Evolutionary conservation across 129 eudicot species (phyloP).

Genomic region (Gnaphalium uliginosum): DNA sequence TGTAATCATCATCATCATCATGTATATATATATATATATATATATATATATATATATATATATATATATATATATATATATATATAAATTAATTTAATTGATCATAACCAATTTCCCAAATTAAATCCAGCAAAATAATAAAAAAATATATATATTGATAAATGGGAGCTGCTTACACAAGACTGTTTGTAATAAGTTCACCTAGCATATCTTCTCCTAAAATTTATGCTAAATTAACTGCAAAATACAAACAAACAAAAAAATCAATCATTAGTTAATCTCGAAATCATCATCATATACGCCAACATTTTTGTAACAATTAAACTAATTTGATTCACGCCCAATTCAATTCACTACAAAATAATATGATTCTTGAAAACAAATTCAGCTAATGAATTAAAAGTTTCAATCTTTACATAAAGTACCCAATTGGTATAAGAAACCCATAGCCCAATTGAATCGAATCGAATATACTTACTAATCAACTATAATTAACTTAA

Average conservation of each 20-base stretch:
- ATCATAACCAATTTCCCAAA: slow-evolving; percentile 2
- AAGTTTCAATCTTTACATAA: slow-evolving; percentile 5
- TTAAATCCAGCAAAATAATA: neutral
- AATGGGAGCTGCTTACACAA: slow-evolving; percentile 55
- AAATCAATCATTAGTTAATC: neutral
- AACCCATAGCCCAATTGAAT: slow-evolving; percentile 17
- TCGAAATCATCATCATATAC: neutral
- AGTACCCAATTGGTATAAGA: neutral
- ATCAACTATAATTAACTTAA: no score
- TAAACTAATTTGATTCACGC: slow-evolving; percentile 24
- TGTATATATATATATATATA: neutral
- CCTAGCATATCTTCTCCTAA: slow-evolving; percentile 55
- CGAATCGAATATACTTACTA: neutral
- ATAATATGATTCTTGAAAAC: neutral
- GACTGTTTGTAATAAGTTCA: slow-evolving; percentile 56
- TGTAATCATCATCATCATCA: slow-evolving; percentile 16
- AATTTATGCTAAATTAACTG: slow-evolving; percentile 7
- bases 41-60: neutral
- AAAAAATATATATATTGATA: neutral
- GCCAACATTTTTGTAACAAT: slow-evolving; percentile 1
- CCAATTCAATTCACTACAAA: slow-evolving; percentile 23
- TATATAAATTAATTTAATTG: neutral
- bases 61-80: neutral
- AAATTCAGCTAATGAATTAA: slow-evolving; percentile 4
- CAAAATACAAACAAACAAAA: slow-evolving; percentile 7